Percentiles rank a stretch among this genome's conserved stretches.
Evolutionary conservation across 805 yeast genomes (phyloP).

Genomic region (Schwanniomyces polymorphus): DNA sequence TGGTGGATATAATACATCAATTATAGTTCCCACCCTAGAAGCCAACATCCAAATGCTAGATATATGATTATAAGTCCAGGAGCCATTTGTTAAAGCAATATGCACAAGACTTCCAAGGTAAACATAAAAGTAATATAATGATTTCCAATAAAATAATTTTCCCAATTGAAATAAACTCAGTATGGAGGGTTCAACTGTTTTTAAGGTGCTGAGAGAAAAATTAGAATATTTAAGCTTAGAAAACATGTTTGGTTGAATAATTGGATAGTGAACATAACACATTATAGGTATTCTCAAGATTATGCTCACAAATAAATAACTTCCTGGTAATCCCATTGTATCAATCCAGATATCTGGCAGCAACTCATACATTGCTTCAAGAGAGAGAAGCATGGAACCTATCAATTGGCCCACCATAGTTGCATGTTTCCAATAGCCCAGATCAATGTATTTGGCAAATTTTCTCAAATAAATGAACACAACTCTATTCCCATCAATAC

Average conservation of each 20-base stretch:
- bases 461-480: constrained; percentile 60
- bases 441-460: constrained; percentile 62
- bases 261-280: constrained; percentile 94
- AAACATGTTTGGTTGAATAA: constrained; percentile 87
- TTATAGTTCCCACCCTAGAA: constrained; percentile 13
- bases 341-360: constrained; percentile 92
- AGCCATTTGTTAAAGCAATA: constrained; percentile 73
- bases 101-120: constrained; percentile 67
- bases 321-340: constrained; percentile 91
- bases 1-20: constrained; percentile 78
- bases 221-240: constrained; percentile 45
- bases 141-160: constrained; percentile 69
- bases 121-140: constrained; percentile 62
- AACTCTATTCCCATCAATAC: constrained; percentile 50
- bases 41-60: constrained; percentile 58
- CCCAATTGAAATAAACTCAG: constrained; percentile 32
- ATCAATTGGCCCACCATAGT: constrained; percentile 87
- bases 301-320: constrained; percentile 63
- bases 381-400: constrained; percentile 68
- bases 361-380: constrained; percentile 67
- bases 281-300: constrained; percentile 71
- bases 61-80: constrained; percentile 90
- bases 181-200: constrained; percentile 13
- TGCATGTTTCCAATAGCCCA: constrained; percentile 70
- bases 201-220: constrained; percentile 11